These are phyloP conservation scores for Heterobasidion occidentale DNA, from an alignment of 1,284 basidiomycete genomes.

Conservation along the genomic window DNA sequence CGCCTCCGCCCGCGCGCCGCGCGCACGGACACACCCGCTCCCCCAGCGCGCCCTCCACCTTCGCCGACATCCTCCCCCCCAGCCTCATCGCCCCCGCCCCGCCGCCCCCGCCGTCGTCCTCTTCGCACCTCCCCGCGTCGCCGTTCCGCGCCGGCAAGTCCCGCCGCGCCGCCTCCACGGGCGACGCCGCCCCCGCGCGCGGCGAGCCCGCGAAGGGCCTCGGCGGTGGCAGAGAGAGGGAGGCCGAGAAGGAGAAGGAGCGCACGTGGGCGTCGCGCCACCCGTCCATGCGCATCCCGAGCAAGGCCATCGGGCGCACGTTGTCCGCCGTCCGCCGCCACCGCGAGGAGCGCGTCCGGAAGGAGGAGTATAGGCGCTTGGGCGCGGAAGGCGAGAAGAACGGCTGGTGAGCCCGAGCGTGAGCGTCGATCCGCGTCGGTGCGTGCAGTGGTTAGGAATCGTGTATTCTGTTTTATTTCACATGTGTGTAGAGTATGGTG, in stretches of 20 bases:
- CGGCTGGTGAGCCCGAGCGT: not conserved
- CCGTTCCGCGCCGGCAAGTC: not conserved
- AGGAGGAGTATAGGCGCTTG: not conserved
- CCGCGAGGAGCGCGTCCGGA: not conserved
- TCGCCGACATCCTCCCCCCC: slow-evolving; percentile 14
- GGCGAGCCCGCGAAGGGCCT: no score
- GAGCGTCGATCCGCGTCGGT: no score
- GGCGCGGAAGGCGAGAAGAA: not conserved
- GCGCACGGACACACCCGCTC: not conserved
- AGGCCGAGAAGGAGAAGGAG: no score
- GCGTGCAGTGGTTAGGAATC: no score
- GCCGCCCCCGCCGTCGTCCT: not conserved
- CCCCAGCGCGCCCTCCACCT: slow-evolving; percentile 6
- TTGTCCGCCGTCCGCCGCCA: not conserved
- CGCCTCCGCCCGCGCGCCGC: not conserved
- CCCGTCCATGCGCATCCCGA: not conserved
- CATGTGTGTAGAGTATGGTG: no score
- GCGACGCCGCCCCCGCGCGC: no score
- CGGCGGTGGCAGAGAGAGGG: no score
- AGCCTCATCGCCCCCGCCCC: slow-evolving; percentile 10
- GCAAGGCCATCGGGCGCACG: not conserved
- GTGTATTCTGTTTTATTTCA: no score
- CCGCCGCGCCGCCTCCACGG: no score
- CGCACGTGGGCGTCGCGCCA: not conserved
- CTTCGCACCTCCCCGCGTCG: not conserved